phyloP scores from a whole-genome alignment of 2,329 filamentous ascomycete genomes.

The Tolypocladium sp. region DNA sequence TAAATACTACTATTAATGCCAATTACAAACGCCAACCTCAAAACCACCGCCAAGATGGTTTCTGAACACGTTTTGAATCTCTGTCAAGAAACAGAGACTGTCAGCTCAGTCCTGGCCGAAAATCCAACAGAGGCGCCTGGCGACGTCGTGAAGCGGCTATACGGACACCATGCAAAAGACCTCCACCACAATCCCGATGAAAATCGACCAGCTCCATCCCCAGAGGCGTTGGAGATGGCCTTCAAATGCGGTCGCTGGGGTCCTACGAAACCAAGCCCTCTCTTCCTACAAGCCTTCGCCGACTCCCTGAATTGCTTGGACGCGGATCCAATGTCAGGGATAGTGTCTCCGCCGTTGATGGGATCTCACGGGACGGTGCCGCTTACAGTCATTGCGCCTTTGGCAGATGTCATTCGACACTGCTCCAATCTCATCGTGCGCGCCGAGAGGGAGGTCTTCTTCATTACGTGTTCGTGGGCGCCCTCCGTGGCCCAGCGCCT shows the following conservation, averaged over 20 bases:
- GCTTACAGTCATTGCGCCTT: conserved; percentile 50
- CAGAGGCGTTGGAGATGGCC: conserved; percentile 40
- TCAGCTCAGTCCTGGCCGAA: conserved; percentile 47
- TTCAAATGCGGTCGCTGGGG: conserved; percentile 60
- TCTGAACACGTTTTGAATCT: conserved; percentile 33
- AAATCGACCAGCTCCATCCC: conserved; percentile 11
- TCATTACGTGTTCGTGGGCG: conserved; percentile 72
- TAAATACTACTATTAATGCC: background rate
- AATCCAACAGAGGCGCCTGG: conserved; percentile 43
- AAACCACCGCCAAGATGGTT: conserved; percentile 13
- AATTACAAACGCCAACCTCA: background rate
- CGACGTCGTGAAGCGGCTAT: conserved; percentile 48
- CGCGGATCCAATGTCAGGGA: conserved; percentile 37
- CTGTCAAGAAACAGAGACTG: conserved; percentile 42
- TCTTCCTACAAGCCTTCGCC: conserved; percentile 62
- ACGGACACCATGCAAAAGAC: conserved; percentile 20
- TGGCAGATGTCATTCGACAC: conserved; percentile 60
- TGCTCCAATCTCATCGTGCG: conserved; percentile 68
- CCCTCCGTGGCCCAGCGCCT: conserved; percentile 57
- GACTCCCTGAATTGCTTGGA: conserved; percentile 51
- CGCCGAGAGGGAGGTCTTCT: conserved; percentile 62
- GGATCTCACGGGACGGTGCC: conserved; percentile 53
- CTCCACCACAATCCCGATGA: conserved; percentile 4
- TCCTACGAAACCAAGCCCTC: conserved; percentile 47
- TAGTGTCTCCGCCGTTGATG: conserved; percentile 43